phyloP scores from a whole-genome alignment of 495 filamentous ascomycete genomes.

The Aspergillus avenaceus region DNA sequence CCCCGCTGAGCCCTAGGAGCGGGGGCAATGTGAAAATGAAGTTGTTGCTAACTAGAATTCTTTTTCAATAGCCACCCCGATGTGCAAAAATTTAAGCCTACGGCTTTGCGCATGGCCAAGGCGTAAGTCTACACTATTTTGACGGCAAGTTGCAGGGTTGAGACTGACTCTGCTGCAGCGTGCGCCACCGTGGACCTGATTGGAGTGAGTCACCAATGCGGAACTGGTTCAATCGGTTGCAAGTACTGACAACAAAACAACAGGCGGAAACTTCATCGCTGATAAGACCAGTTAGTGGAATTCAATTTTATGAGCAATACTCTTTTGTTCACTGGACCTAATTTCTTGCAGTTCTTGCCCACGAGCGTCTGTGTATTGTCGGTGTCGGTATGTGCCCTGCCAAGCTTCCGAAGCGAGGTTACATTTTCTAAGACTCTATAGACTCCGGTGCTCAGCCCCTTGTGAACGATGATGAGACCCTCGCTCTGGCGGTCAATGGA shows the following conservation, averaged over 20 bases:
- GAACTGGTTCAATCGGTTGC: neutral
- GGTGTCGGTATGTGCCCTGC: conserved; percentile 74
- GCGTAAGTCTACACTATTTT: conserved; percentile 57
- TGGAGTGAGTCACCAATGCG: conserved; percentile 73
- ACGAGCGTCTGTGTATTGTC: conserved; percentile 96
- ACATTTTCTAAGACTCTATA: conserved; percentile 33
- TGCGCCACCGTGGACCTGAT: conserved; percentile 95
- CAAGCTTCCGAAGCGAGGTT: conserved; percentile 1
- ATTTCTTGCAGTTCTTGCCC: conserved; percentile 73
- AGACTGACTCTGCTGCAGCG: conserved; percentile 52
- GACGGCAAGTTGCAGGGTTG: conserved; percentile 15
- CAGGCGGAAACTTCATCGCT: conserved; percentile 83
- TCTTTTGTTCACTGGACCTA: conserved; percentile 15
- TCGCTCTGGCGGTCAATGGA: conserved; percentile 95
- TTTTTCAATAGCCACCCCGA: conserved; percentile 70
- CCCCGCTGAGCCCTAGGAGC: conserved; percentile 18
- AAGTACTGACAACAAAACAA: conserved; percentile 14
- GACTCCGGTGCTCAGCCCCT: conserved; percentile 94
- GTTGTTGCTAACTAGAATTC: neutral
- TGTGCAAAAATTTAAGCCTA: conserved; percentile 95
- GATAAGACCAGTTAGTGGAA: conserved; percentile 77
- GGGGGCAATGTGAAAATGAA: neutral
- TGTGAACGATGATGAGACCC: conserved; percentile 80
- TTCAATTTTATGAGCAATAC: neutral
- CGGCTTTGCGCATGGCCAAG: conserved; percentile 92